Percentiles rank a stretch among this genome's conserved stretches.
These are phyloP conservation scores for Crucihimalaya himalaica DNA, from an alignment of 345 rosid genomes.

Conservation along the genomic window DNA sequence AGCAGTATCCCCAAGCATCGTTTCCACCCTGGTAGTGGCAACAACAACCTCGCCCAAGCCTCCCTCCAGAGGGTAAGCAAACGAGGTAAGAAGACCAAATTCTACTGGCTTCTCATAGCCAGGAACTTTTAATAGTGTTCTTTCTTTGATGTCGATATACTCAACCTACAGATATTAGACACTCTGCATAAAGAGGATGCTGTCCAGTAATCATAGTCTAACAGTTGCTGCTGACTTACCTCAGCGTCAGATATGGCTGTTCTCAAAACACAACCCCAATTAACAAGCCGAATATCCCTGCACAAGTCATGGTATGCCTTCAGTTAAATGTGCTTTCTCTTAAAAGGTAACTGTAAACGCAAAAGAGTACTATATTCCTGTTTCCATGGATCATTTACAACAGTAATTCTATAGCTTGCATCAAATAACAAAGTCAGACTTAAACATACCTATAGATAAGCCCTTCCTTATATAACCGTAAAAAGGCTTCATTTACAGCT, in stretches of 20 bases:
- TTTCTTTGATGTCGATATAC: slow-evolving; percentile 71
- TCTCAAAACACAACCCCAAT: slow-evolving; percentile 85
- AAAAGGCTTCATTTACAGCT: slow-evolving; percentile 89
- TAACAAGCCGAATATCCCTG: slow-evolving; percentile 84
- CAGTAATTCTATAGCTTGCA: slow-evolving; percentile 1
- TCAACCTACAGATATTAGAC: slow-evolving; percentile 65
- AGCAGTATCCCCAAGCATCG: slow-evolving; percentile 98
- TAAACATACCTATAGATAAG: slow-evolving; percentile 77
- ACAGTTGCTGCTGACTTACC: slow-evolving; percentile 48
- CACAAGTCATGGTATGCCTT: slow-evolving; percentile 29
- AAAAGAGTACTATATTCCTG: not conserved
- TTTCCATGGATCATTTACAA: not conserved
- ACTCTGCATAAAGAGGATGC: slow-evolving; percentile 30
- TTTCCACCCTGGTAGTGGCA: slow-evolving; percentile 97
- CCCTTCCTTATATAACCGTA: slow-evolving; percentile 67
- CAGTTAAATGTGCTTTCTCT: not conserved
- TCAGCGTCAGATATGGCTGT: slow-evolving; percentile 94
- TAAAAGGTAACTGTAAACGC: slow-evolving; percentile 7
- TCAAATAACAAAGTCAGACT: not conserved
- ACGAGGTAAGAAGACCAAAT: slow-evolving; percentile 88
- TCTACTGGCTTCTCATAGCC: slow-evolving; percentile 85
- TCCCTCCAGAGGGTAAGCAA: slow-evolving; percentile 87
- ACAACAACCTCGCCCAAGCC: slow-evolving; percentile 86
- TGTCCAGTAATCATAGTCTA: slow-evolving; percentile 8
- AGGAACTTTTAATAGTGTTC: slow-evolving; percentile 65